Base-by-base conservation (phyloP, 495 filamentous ascomycete genomes). In the Penicillium odoratum region DNA sequence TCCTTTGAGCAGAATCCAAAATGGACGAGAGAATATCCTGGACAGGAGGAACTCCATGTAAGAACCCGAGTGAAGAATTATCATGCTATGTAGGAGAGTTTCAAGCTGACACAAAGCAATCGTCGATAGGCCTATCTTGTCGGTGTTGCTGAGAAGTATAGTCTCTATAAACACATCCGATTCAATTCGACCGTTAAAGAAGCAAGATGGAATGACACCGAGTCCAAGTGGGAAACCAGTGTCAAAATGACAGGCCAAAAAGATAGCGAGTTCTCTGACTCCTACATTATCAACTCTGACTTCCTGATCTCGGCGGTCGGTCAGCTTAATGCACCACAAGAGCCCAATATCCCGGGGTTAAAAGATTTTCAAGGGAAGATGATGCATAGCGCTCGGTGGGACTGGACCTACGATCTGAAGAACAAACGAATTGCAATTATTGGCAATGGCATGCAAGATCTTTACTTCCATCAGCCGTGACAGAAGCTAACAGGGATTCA, bases 221-320 rank as follows among this genome's bases (percentile, higher is more conserved):
- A 68, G 5, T 79, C 76, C 55, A 83, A 82, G 65, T 88, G 85
- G 86, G 82, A 69, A 48, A 66, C 70, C 26, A 64, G 58, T 10
- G 76, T 83, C 11, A 62, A 66, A 1, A 63, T 77, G 2, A 66
- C 70, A 0, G 80, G 78, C 8, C 70, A 67, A 33, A 81, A 82
- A 55, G 80, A 83, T 47, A 71, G 70, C 53, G 74, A 81, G 55
- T 78, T 70, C 55, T 59, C 53, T 25, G 56, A 68, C 7, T 66
- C 67, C 3, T 83, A 84, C 54, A 62, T 69, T 1, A 71, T 83
- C 52, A 69, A 60, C 13, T 74, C 84, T 1, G 77, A 89, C 57
- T 83, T 88, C 45, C 69, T 90, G 10, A 69, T 88, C 21, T 84
- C 83, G 0, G 88, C 85, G 1, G 81, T 88, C 26, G 88, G 87